These are phyloP conservation scores for Trypanosoma congolense DNA, from an alignment of 208 protist species.

Conservation along the genomic window DNA sequence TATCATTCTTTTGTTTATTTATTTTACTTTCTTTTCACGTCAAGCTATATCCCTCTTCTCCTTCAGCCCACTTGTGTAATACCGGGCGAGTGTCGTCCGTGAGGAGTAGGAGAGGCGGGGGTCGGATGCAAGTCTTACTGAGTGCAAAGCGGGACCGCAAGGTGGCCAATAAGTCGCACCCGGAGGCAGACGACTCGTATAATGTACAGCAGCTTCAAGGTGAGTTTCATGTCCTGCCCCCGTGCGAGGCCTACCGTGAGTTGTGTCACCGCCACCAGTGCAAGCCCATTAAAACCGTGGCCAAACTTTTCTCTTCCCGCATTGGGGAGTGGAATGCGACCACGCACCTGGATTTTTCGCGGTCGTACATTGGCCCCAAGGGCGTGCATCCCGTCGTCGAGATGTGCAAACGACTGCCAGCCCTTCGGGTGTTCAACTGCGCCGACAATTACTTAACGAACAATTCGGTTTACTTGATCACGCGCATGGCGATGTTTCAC, in stretches of 20 bases:
- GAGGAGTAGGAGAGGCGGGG: too few species aligned
- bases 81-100: too few species aligned
- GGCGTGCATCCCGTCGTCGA: constrained; percentile 43
- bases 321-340: constrained; percentile 41
- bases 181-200: constrained; percentile 25
- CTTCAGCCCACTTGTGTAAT: too few species aligned
- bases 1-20: too few species aligned
- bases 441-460: constrained; percentile 73
- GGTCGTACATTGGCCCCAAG: constrained; percentile 61
- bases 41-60: too few species aligned
- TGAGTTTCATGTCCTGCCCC: constrained; percentile 39
- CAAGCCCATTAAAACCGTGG: constrained; percentile 33
- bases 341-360: constrained; percentile 43
- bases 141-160: background rate
- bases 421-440: constrained; percentile 36
- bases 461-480: constrained; percentile 50
- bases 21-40: too few species aligned
- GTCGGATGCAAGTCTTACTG: background rate
- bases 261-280: constrained; percentile 37
- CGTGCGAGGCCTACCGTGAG: constrained; percentile 41
- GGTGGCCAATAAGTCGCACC: constrained; percentile 10
- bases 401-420: constrained; percentile 53
- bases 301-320: constrained; percentile 36
- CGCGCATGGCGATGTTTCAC: constrained; percentile 54
- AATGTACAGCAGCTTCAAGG: constrained; percentile 36